Evolutionary conservation across 495 filamentous ascomycete genomes (phyloP), one percentile per base, ranked within the genome.

Genomic region (Podospora pseudoanserina): DNA sequence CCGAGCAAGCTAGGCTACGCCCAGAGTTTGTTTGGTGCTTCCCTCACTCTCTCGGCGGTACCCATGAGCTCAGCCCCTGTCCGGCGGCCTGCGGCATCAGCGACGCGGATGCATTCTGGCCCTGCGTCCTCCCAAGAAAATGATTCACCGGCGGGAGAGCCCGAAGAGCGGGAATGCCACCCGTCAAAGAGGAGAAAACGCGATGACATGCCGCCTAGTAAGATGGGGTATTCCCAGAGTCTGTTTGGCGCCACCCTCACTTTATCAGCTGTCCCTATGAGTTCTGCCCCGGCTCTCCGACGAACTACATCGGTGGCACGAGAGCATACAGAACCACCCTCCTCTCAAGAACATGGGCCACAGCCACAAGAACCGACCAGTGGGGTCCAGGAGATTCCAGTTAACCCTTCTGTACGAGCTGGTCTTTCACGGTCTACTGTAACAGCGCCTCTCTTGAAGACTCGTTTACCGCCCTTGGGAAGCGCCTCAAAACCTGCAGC

Each of bases 1-100:
- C 76, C 79, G 53, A 80, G 75, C 70, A 86, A 85, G 69, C 79
- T 68, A 64, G 82, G 82, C 4, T 86, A 85, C 69, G 85, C 85
- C 13, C 82, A 82, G 69, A 83, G 77, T 67, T 71, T 87, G 18
- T 85, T 84, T 71, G 84, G 84, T 5, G 77, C 83, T 5, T 72
- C 78, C 5, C 67, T 87, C 63, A 79, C 75, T 16, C 69, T 86
- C 11, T 83, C 82, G 2, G 78, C 74, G 5, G 69, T 69, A 7
- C 79, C 82, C 5, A 55, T 74, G 57, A 83, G 79, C 68, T 79
- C 77, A 26, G 77, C 71, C 32, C 65, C 73, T 19, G 19, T 65
- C 13, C 75, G 78, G 57, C 72, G 66, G 49, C 76, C 63, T 27
- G 60, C 64, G 2, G 13, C 32, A 20, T 16, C 53, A 28, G 11